phyloP scores from a whole-genome alignment of 805 yeast genomes.

The Yarrowia phangngaensis region DNA sequence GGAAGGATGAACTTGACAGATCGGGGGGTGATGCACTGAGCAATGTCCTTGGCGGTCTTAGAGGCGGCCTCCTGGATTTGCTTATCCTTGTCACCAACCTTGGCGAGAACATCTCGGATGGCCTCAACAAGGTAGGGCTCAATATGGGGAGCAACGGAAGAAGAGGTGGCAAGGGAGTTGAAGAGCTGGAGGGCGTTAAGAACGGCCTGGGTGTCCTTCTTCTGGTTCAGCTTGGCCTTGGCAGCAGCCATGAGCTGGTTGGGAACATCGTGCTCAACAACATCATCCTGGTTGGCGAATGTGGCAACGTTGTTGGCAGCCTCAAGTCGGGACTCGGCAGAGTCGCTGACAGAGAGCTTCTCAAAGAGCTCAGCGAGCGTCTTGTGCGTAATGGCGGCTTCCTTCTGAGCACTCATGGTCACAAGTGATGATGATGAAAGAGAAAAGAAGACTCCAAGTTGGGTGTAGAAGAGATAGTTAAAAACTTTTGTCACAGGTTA shows the following conservation, averaged over 20 bases:
- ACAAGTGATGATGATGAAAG: conserved; percentile 23
- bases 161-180: conserved; percentile 71
- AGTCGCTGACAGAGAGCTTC: conserved; percentile 83
- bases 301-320: conserved; percentile 88
- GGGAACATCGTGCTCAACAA: conserved; percentile 98
- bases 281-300: conserved; percentile 84
- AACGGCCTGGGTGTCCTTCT: conserved; percentile 64
- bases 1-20: conserved; percentile 90
- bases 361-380: conserved; percentile 67
- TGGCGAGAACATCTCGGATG: conserved; percentile 63
- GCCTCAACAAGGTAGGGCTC: conserved; percentile 91
- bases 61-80: conserved; percentile 70
- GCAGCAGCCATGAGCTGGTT: conserved; percentile 76
- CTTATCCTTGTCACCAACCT: conserved; percentile 87
- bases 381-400: conserved; percentile 27
- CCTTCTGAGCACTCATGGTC: conserved; percentile 28
- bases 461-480: conserved; percentile 19
- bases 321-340: conserved; percentile 69
- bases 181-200: conserved; percentile 81
- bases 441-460: conserved; percentile 5
- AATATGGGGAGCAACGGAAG: conserved; percentile 79
- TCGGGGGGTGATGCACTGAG: conserved; percentile 82
- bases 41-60: conserved; percentile 70
- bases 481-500: conserved; percentile 15
- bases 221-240: conserved; percentile 69